Conservation (phyloP, 2,329 filamentous ascomycete genomes). For the Trichoderma sp. region DNA sequence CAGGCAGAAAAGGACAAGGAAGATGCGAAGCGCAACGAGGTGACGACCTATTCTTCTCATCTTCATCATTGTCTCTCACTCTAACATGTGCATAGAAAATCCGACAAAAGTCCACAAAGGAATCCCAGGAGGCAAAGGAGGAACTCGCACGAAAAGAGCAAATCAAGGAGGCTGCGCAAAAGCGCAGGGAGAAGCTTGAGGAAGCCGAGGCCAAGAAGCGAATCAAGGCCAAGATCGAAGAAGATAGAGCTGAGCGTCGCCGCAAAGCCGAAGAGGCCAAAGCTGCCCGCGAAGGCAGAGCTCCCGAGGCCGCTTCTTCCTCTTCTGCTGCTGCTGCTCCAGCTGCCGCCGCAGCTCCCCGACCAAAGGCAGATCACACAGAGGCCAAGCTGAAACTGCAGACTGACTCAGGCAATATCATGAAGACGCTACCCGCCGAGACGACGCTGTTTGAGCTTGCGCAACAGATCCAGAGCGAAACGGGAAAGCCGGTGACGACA, state of each 20-base stretch:
- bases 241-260: slow-evolving; percentile 87
- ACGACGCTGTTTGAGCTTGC: slow-evolving; percentile 94
- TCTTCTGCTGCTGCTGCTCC: slow-evolving; percentile 50
- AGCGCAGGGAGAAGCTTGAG: slow-evolving; percentile 83
- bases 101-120: slow-evolving; percentile 85
- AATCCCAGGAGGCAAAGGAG: slow-evolving; percentile 87
- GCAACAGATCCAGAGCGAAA: slow-evolving; percentile 72
- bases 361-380: slow-evolving; percentile 71
- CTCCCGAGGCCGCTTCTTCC: slow-evolving; percentile 47
- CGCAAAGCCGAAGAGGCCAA: slow-evolving; percentile 85
- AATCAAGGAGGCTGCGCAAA: slow-evolving; percentile 85
- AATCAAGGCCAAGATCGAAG: slow-evolving; percentile 91
- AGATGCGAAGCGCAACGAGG: slow-evolving; percentile 84
- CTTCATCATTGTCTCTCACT: background rate
- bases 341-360: slow-evolving; percentile 53
- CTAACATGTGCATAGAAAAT: slow-evolving; percentile 55
- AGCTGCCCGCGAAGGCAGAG: slow-evolving; percentile 79
- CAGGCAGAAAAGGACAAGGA: slow-evolving; percentile 76
- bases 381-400: slow-evolving; percentile 84
- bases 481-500: slow-evolving; percentile 69
- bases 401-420: slow-evolving; percentile 71
- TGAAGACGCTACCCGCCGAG: slow-evolving; percentile 86
- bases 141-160: slow-evolving; percentile 86
- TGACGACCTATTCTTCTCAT: slow-evolving; percentile 39
- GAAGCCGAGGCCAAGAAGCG: slow-evolving; percentile 85